These are phyloP conservation scores for Filosporella fistucella DNA, from an alignment of 495 filamentous ascomycete genomes.

Conservation along the genomic window DNA sequence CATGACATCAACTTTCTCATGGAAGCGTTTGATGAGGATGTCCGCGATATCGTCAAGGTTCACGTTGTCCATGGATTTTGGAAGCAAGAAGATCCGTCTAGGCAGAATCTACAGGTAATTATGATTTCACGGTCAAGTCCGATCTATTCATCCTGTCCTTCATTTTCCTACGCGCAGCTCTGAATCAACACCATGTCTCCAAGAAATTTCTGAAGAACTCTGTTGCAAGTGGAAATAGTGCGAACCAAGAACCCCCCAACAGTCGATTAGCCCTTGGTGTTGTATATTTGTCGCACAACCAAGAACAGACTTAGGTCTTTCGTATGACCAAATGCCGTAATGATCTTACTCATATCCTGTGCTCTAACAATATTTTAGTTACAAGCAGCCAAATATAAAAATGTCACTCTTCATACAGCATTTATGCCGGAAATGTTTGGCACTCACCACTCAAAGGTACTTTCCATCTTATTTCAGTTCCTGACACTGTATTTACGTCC, in stretches of 20 bases:
- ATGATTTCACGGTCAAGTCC: too few relatives aligned
- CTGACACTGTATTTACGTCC: not conserved
- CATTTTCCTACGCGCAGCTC: too few relatives aligned
- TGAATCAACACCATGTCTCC: too few relatives aligned
- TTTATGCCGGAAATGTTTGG: slow-evolving; percentile 85
- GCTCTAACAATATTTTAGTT: slow-evolving; percentile 10
- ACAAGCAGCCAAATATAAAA: slow-evolving; percentile 53
- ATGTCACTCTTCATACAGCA: slow-evolving; percentile 67
- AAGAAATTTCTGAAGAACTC: not conserved
- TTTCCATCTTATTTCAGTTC: not conserved
- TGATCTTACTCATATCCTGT: too few relatives aligned
- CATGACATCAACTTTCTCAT: slow-evolving; percentile 74
- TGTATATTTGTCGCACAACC: not conserved
- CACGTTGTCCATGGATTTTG: slow-evolving; percentile 86
- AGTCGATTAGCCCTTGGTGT: too few relatives aligned
- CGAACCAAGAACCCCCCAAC: too few relatives aligned
- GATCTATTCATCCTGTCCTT: too few relatives aligned
- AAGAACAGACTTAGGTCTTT: not conserved
- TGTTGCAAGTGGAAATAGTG: too few relatives aligned
- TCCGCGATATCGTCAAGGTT: slow-evolving; percentile 57
- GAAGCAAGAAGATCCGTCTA: slow-evolving; percentile 65
- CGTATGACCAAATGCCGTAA: too few relatives aligned
- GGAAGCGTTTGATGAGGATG: slow-evolving; percentile 63
- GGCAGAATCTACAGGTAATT: slow-evolving; percentile 60
- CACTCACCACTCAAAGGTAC: slow-evolving; percentile 64